Base-by-base conservation (phyloP, 2,329 filamentous ascomycete genomes). In the Cladosporium sp. region DNA sequence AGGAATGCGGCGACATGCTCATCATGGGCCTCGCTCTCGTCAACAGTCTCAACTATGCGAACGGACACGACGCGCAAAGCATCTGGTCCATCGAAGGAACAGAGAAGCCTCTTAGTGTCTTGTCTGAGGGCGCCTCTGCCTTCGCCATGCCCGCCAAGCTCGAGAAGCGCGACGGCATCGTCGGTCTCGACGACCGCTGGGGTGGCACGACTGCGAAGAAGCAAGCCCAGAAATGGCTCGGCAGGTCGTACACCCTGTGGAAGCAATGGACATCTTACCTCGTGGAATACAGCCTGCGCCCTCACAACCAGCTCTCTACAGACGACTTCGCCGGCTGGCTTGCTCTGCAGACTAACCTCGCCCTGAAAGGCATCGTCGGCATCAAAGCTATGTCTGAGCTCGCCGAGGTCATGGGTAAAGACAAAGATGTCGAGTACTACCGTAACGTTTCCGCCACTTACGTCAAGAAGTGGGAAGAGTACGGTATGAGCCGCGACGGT, bases 261-360 rank as follows among this genome's bases (percentile, higher is more conserved):
- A 83, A 82, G 58, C 84, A 89, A 63, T 93, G 88, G 88, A 89
- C 87, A 0, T 75, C 80, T 6, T 93, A 89, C 65, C 74, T 93
- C 18, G 80, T 91, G n/a, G 77, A 88, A 32, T 87, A 84, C 64
- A 80, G 85, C 22, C 74, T 92, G 40, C 82, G 87, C 54, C 88
- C 88, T 2, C 80, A 83, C 3, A 83, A 88, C 57, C 88, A 92
- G 68, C 77, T 93, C 13, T 89, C 84, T 16, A 93, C 88, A 1
- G 88, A 93, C 63, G 88, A 93, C 64, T 93, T 92, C 66, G 87
- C 88, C 1, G 88, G 88, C 38, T 84, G 84, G 68, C 75, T 90
- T 16, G 80, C 84, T 4, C 83, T 91, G 57, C 87, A 92, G 67
- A 91, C 87, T 2, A 91, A 93, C 63, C 75, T 93, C 18, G 88